Evolutionary conservation across 1,284 basidiomycete genomes (phyloP), one percentile per base, ranked within the genome.

Genomic region (Leccinum angustisporum): DNA sequence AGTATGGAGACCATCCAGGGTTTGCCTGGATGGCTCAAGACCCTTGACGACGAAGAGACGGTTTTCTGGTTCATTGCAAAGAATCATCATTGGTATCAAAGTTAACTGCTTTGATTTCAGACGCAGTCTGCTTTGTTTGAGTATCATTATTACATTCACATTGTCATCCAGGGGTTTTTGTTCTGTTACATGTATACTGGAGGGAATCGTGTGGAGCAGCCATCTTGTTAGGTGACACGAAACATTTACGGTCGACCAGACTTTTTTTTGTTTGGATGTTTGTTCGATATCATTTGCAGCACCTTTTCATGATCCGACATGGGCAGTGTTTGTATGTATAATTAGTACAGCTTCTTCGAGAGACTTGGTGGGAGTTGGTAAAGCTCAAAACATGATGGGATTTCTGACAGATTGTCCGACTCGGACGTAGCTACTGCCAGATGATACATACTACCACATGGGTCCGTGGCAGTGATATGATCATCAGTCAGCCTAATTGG

Each of bases 51-150:
- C 21, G 72, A 75, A 16, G 85, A 87, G 66, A 63, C 63, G 18
- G 76, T 80, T 31, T 79, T 77, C 62, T 85, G 81, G 81, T 79
- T 80, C 62, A 67, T 81, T 33, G 70, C 72, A 8, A 76, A 76
- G 18, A 71, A 71, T 46, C 78, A 75, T 61, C 80, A 78, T 61
- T 90, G 87, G 88, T 90, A 86, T 77, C 82, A 75, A 59, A 36
- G 67, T 50, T 75, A 57, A 72, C 7, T 4, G 3, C 14, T 50
- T 33, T 57, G 33, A 6, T 34, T 14, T 25, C 40, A 18, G 16
- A 33, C 4, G 14, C 33, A 11, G 6, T 34, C 34, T 25, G 5
- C 4, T 4, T 58, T 34, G 6, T 27, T 43, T 30, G 5, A 16
- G 11, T 69, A 69, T 67, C 46, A 54, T 66, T 65, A 68, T 68